Percentiles rank a stretch among this genome's conserved stretches.
These are phyloP conservation scores for Dipodascopsis uninucleata DNA, from an alignment of 805 yeast genomes.

Conservation along the genomic window DNA sequence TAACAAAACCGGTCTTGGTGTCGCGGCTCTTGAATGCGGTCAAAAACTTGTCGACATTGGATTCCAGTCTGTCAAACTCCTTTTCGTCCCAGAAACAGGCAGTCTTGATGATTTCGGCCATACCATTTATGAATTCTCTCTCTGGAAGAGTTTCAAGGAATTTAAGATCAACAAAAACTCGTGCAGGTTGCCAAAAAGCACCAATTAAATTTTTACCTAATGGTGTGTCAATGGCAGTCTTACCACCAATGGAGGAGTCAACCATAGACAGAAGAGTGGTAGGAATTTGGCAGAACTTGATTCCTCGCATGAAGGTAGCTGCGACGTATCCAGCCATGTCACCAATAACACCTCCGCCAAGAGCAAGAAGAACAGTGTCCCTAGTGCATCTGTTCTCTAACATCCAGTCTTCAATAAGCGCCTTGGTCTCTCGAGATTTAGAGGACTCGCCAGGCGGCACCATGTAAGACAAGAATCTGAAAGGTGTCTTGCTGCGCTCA, in stretches of 20 bases:
- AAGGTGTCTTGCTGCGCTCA: constrained; percentile 36
- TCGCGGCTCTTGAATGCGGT: constrained; percentile 56
- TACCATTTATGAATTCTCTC: constrained; percentile 94
- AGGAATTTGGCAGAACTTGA: constrained; percentile 88
- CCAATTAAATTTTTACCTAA: constrained; percentile 93
- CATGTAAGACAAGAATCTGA: constrained; percentile 67
- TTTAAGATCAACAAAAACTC: constrained; percentile 80
- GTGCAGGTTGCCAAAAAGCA: constrained; percentile 94
- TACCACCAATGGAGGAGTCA: constrained; percentile 96
- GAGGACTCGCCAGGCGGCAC: constrained; percentile 92
- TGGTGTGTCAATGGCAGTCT: constrained; percentile 97
- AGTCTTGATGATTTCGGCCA: constrained; percentile 97
- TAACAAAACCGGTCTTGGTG: constrained; percentile 45
- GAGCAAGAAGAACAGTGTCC: constrained; percentile 88
- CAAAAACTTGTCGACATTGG: constrained; percentile 65
- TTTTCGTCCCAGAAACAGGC: constrained; percentile 95
- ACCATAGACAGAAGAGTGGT: constrained; percentile 95
- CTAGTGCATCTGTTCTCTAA: constrained; percentile 84
- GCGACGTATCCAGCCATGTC: constrained; percentile 99
- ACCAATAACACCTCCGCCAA: constrained; percentile 98
- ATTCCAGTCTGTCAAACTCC: constrained; percentile 82
- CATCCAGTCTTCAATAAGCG: constrained; percentile 85
- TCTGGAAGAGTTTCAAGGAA: constrained; percentile 85
- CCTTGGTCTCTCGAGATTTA: constrained; percentile 85
- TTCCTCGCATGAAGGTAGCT: constrained; percentile 99